These are phyloP conservation scores for Talaromyces stipitatus DNA, from an alignment of 495 filamentous ascomycete species.

Conservation along the genomic window DNA sequence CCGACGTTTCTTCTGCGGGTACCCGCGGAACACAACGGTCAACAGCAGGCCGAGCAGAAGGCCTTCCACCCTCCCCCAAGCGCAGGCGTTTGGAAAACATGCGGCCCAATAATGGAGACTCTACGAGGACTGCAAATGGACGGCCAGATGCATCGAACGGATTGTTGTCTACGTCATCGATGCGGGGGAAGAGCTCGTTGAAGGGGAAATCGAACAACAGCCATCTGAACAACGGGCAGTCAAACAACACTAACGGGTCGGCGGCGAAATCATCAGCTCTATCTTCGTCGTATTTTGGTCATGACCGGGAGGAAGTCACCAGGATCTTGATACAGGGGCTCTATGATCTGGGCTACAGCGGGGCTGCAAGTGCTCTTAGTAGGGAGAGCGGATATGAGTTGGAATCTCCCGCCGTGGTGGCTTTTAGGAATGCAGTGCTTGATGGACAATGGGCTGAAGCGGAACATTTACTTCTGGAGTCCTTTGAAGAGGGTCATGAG, in stretches of 20 bases:
- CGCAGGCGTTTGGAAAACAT: slow-evolving; percentile 56
- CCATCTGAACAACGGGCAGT: slow-evolving; percentile 28
- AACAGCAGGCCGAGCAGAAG: slow-evolving; percentile 22
- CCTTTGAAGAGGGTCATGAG: slow-evolving; percentile 43
- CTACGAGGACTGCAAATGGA: slow-evolving; percentile 36
- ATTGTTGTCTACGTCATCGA: slow-evolving; percentile 17
- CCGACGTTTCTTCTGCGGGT: slow-evolving; percentile 20
- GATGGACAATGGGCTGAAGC: slow-evolving; percentile 79
- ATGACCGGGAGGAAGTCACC: slow-evolving; percentile 90
- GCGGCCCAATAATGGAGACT: slow-evolving; percentile 48
- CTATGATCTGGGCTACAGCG: slow-evolving; percentile 75
- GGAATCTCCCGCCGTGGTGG: slow-evolving; percentile 75
- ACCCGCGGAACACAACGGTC: slow-evolving; percentile 14
- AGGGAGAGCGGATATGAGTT: slow-evolving; percentile 83
- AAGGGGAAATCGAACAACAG: slow-evolving; percentile 48
- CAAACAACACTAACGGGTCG: slow-evolving; percentile 42
- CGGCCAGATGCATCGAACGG: slow-evolving; percentile 43
- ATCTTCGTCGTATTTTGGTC: slow-evolving; percentile 56
- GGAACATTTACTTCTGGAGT: slow-evolving; percentile 68
- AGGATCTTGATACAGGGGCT: slow-evolving; percentile 88
- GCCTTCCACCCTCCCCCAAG: slow-evolving; percentile 44
- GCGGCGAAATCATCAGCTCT: slow-evolving; percentile 26
- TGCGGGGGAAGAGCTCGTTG: slow-evolving; percentile 33
- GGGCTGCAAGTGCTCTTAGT: slow-evolving; percentile 63
- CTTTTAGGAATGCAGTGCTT: slow-evolving; percentile 75